A percentile compares a stretch with the other conserved stretches of the same genome.
These are phyloP conservation scores for Neophaeococcomyces aloes DNA, from an alignment of 2,329 filamentous ascomycete species.

Conservation along the genomic window DNA sequence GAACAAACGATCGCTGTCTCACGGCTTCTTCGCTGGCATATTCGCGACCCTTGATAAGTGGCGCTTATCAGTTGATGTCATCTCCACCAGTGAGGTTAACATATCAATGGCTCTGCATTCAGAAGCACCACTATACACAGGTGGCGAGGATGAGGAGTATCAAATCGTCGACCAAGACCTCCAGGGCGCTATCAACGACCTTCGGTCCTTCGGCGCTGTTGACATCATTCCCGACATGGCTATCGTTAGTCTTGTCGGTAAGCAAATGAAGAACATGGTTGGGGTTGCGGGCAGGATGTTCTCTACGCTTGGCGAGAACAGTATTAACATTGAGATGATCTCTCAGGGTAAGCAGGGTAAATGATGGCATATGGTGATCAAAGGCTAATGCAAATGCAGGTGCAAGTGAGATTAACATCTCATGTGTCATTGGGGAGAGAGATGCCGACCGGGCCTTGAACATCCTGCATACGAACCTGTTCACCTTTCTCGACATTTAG, in stretches of 20 bases:
- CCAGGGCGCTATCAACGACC: slow-evolving; percentile 55
- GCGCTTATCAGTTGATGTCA: slow-evolving; percentile 85
- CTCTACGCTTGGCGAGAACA: slow-evolving; percentile 80
- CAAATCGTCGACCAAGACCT: slow-evolving; percentile 53
- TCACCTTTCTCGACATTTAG: slow-evolving; percentile 77
- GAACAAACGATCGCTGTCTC: slow-evolving; percentile 90
- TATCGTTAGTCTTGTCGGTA: slow-evolving; percentile 86
- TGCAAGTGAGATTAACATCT: slow-evolving; percentile 98
- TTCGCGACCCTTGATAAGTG: slow-evolving; percentile 83
- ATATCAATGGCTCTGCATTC: slow-evolving; percentile 94
- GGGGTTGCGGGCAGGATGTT: slow-evolving; percentile 94
- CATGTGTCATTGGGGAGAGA: slow-evolving; percentile 84
- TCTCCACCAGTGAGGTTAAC: slow-evolving; percentile 92
- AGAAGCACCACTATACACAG: slow-evolving; percentile 47
- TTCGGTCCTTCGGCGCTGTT: slow-evolving; percentile 75
- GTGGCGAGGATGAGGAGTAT: slow-evolving; percentile 37
- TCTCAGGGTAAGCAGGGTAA: slow-evolving; percentile 64
- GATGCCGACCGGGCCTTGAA: slow-evolving; percentile 92
- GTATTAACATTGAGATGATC: slow-evolving; percentile 98
- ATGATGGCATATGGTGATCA: neutral
- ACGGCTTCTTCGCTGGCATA: slow-evolving; percentile 89
- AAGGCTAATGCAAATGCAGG: slow-evolving; percentile 41
- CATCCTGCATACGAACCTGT: slow-evolving; percentile 90
- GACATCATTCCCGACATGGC: slow-evolving; percentile 88
- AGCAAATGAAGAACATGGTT: slow-evolving; percentile 95